Conservation (phyloP, 371 early-diverging fungal genomes). For the Mortierella sp. region DNA sequence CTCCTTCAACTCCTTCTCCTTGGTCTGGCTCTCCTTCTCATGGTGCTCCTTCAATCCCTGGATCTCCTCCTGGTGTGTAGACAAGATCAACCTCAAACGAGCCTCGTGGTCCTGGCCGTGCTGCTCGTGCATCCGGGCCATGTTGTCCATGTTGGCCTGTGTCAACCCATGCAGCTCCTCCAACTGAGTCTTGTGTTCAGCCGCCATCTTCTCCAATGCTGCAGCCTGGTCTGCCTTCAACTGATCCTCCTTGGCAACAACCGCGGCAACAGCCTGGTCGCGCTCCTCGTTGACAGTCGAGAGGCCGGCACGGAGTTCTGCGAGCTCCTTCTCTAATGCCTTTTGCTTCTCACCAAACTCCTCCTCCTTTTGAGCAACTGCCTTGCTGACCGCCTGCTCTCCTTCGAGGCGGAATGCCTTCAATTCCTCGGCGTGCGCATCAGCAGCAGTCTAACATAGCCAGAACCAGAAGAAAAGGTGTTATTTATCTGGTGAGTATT, state of each 20-base stretch:
- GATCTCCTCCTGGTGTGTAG: conserved; percentile 47
- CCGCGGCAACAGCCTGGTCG: conserved; percentile 22
- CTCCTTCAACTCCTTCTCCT: conserved; percentile 23
- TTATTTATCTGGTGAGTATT: too few species aligned
- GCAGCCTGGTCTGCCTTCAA: conserved; percentile 27
- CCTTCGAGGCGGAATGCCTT: conserved; percentile 34
- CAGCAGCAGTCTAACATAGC: conserved; percentile 21
- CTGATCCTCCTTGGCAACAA: conserved; percentile 33
- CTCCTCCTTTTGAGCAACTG: conserved; percentile 36
- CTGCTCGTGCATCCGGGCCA: conserved; percentile 53
- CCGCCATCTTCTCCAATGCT: conserved; percentile 21
- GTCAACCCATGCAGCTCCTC: conserved; percentile 34
- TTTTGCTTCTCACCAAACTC: conserved; percentile 26
- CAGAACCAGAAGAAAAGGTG: neutral
- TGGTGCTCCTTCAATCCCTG: conserved; percentile 32
- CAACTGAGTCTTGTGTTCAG: conserved; percentile 35
- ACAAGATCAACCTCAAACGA: conserved; percentile 28
- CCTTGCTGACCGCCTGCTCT: conserved; percentile 28
- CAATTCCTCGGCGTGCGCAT: conserved; percentile 29
- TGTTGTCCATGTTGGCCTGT: conserved; percentile 42
- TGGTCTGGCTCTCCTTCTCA: conserved; percentile 20
- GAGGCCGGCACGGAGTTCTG: conserved; percentile 18
- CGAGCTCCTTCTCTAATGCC: conserved; percentile 36
- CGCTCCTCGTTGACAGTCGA: conserved; percentile 32
- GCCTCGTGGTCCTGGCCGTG: conserved; percentile 48